Evolutionary conservation across 805 yeast genomes (phyloP), one percentile per base, ranked within the genome.

Genomic region (Zygotorulaspora florentina): DNA sequence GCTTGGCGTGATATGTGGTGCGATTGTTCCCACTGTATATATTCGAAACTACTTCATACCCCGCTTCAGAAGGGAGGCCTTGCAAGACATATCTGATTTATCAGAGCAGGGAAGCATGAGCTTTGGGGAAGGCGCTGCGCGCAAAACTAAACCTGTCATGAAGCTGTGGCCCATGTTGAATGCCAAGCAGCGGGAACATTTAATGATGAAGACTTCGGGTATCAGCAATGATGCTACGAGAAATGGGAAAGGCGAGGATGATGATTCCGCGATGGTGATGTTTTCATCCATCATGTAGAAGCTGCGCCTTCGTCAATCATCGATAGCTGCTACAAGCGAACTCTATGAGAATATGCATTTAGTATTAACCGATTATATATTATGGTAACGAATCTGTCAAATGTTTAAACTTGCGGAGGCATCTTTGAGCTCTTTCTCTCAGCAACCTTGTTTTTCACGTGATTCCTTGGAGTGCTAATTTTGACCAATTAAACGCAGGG

Each of bases 1-100:
- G 50, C 34, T 60, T 26, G 67, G 64, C 8, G 35, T 56, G 11
- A 52, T 55, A 2, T 55, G 64, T 34, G 65, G 61, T 25, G 62
- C 65, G 2, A 48, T 57, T 27, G 56, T 61, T 3, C 67, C 67
- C 3, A 53, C 64, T 2, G 46, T 61, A 42, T 59, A 59, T 30
- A 34, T 54, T 26, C 46, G 57, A 28, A 44, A 49, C 27, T 52
- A 55, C 29, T 46, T 46, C 29, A 34, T 53, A n/a, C 59, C 61
- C 2, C 50, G 42, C 6, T 40, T 51, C 28, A 25, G 47, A 11
- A 36, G 35, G 9, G 42, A 43, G 18, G 45, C 36, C 2, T 29
- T 48, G 44, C 52, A 39, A 36, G 52, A 40, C 30, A 37, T 43
- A 13, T 17, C 26, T 17, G 45, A 34, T 9, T n/a, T 29, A 18